Evolutionary conservation across 2,329 filamentous ascomycete genomes (phyloP), one percentile per base, ranked within the genome.

Genomic region (Diaporthe velutina): DNA sequence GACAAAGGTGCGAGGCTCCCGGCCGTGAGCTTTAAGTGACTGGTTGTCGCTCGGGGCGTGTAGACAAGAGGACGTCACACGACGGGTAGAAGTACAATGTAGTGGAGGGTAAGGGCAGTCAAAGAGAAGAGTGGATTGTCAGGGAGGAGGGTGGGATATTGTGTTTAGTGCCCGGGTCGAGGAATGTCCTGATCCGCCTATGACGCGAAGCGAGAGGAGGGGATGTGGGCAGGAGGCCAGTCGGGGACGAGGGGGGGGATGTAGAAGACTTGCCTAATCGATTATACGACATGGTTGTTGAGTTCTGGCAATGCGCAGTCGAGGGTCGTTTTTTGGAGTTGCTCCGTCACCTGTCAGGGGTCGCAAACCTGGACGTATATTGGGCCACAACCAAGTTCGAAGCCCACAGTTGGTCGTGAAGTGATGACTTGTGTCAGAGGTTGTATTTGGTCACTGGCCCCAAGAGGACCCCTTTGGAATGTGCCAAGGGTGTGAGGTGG

Each of bases 241-340:
- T 4, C 28, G 70, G 38, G 42, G 42, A 52, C 42, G 68, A 50
- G 54, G 68, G 54, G 57, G 54, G 33, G 15, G 0, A 35, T 19
- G 28, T 72, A 76, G 75, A 77, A 76, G 76, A 90, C 91, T 86
- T 88, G 91, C 93, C 91, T 88, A 94, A 84, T 80, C 92, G 91
- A 87, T 94, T 93, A 86, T 95, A 95, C 82, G 91, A 90, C 92
- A 94, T 94, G 85, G 82, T 85, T 80, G 74, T 67, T 55, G 75
- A 30, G 19, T 73, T 50, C 58, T 71, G 42, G 61, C 30, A 71
- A 71, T 71, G 70, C 55, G 45, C 33, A 52, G 67, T 25, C 30
- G 42, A 50, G 61, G 61, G 30, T 50, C 22, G 30, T 35, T 67
- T 25, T 8, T 67, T 67, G 64, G 64, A 67, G 64, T 25, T 33